These are phyloP conservation scores for Grosmannia clavigera DNA, from an alignment of 2,329 filamentous ascomycete species.

Conservation along the genomic window DNA sequence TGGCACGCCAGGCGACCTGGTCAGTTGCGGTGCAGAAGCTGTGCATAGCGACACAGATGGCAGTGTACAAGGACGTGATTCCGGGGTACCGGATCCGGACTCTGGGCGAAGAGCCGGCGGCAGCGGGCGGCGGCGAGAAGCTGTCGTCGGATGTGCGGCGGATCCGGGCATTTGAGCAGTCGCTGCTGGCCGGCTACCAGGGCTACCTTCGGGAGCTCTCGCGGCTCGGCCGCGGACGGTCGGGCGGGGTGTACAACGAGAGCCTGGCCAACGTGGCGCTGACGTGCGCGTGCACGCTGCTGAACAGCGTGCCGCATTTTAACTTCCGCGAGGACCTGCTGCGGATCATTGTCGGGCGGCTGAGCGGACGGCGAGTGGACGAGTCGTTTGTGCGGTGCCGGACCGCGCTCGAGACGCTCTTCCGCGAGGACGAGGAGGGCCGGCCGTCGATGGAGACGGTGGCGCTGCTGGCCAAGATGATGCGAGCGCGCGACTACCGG, in stretches of 20 bases:
- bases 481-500: constrained; percentile 73
- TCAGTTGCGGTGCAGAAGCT: constrained; percentile 73
- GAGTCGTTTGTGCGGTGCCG: constrained; percentile 66
- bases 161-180: constrained; percentile 74
- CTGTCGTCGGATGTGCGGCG: constrained; percentile 85
- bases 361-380: constrained; percentile 62
- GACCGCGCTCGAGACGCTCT: constrained; percentile 67
- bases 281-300: constrained; percentile 69
- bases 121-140: constrained; percentile 48
- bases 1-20: constrained; percentile 50
- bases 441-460: constrained; percentile 79
- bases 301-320: constrained; percentile 84
- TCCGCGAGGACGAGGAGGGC: constrained; percentile 80
- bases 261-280: constrained; percentile 64
- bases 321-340: constrained; percentile 86
- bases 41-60: constrained; percentile 71
- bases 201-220: constrained; percentile 67
- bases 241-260: constrained; percentile 20
- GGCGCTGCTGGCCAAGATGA: constrained; percentile 80
- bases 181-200: constrained; percentile 75
- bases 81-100: constrained; percentile 91
- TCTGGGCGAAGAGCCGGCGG: constrained; percentile 49
- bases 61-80: constrained; percentile 91
- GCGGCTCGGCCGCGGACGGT: constrained; percentile 34
- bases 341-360: constrained; percentile 73